Percentiles rank a stretch among this genome's conserved stretches.
phyloP scores from a whole-genome alignment of 2,329 filamentous ascomycete species.

The Fusarium pininemorale region DNA sequence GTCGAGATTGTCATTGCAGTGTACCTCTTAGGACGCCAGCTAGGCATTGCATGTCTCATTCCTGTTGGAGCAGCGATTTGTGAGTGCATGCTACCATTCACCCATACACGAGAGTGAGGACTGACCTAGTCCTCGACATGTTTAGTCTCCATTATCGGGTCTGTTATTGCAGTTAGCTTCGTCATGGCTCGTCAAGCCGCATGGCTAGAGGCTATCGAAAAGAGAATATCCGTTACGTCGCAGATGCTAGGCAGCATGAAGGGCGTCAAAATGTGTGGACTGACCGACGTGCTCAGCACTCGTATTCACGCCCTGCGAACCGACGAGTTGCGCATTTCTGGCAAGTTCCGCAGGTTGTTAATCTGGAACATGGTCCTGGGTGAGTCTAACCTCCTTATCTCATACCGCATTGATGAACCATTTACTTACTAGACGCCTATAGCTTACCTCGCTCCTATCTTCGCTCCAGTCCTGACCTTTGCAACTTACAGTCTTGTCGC shows the following conservation, averaged over 20 bases:
- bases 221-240: slow-evolving; percentile 41
- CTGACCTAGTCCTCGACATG: no score
- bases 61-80: slow-evolving; percentile 28
- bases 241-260: slow-evolving; percentile 45
- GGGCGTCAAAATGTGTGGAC: slow-evolving; percentile 47
- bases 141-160: slow-evolving; percentile 33
- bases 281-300: slow-evolving; percentile 26
- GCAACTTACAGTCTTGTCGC: slow-evolving; percentile 27
- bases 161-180: slow-evolving; percentile 38
- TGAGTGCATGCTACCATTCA: neutral
- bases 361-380: slow-evolving; percentile 35
- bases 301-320: slow-evolving; percentile 13
- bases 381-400: neutral
- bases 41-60: slow-evolving; percentile 21
- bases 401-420: no score
- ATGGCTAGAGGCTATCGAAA: slow-evolving; percentile 45
- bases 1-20: slow-evolving; percentile 56
- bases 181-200: slow-evolving; percentile 39
- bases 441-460: slow-evolving; percentile 32
- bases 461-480: slow-evolving; percentile 27
- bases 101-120: no score
- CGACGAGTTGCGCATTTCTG: slow-evolving; percentile 15
- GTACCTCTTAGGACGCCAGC: slow-evolving; percentile 55
- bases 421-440: neutral
- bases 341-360: slow-evolving; percentile 23